Evolutionary conservation across 345 rosid species (phyloP).

Genomic region (Gossypium ekmanianum): DNA sequence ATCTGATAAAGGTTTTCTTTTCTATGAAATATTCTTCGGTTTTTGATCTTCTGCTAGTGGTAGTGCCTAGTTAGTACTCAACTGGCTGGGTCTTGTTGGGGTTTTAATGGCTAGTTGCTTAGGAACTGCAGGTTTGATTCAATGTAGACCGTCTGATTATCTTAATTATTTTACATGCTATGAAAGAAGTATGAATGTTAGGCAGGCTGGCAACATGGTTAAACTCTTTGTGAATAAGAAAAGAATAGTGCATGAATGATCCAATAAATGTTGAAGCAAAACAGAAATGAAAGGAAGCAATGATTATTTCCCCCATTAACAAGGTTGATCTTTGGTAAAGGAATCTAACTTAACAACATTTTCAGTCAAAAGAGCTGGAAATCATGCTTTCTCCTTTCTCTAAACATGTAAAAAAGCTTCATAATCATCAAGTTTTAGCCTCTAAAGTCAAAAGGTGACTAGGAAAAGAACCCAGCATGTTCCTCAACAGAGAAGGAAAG

Average conservation of each 20-base stretch:
- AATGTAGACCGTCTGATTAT: too few relatives aligned
- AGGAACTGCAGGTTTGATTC: too few relatives aligned
- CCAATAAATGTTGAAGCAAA: background rate
- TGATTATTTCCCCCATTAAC: constrained; percentile 1
- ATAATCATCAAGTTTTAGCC: constrained; percentile 33
- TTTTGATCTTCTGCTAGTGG: background rate
- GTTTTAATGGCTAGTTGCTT: too few relatives aligned
- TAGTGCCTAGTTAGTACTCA: background rate
- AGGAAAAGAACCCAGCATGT: constrained; percentile 36
- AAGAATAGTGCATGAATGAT: background rate
- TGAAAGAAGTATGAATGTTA: background rate
- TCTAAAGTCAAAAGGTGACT: constrained; percentile 45
- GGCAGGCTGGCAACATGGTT: background rate
- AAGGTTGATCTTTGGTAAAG: constrained; percentile 6
- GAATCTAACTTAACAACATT: constrained; percentile 19
- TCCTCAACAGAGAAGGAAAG: constrained; percentile 20
- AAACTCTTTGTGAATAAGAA: background rate
- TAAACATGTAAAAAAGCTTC: constrained; percentile 26
- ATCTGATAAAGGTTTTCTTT: background rate
- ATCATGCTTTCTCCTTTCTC: background rate
- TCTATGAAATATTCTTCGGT: background rate
- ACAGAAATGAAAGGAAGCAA: constrained; percentile 12
- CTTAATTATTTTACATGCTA: too few relatives aligned
- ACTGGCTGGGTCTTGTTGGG: background rate
- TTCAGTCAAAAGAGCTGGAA: constrained; percentile 21